phyloP scores from a whole-genome alignment of 1,284 basidiomycete species.

The Spongiforma sp. region DNA sequence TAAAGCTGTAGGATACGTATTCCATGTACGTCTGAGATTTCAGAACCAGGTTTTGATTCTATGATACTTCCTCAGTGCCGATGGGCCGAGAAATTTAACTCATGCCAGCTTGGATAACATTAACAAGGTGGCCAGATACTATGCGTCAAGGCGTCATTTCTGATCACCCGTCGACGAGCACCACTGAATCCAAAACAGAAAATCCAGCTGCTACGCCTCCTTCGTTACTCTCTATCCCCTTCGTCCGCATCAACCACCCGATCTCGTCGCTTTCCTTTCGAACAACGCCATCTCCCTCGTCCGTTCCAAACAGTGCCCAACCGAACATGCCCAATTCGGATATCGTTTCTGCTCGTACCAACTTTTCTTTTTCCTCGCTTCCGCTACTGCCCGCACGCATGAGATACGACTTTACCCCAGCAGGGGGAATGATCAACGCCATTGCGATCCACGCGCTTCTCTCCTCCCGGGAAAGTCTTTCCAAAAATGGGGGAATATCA shows the following conservation, averaged over 20 bases:
- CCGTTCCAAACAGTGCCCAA: conserved; percentile 76
- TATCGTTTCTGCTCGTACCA: conserved; percentile 72
- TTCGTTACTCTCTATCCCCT: conserved; percentile 92
- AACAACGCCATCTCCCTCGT: conserved; percentile 22
- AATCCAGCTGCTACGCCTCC: conserved; percentile 53
- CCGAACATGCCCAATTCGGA: conserved; percentile 96
- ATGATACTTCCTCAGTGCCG: not conserved
- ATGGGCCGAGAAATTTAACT: not conserved
- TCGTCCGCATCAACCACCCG: conserved; percentile 92
- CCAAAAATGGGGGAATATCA: conserved; percentile 82
- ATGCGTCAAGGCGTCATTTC: not conserved
- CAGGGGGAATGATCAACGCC: conserved; percentile 86
- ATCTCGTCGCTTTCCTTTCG: conserved; percentile 54
- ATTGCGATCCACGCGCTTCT: conserved; percentile 92
- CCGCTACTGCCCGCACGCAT: conserved; percentile 53
- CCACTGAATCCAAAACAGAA: conserved; percentile 83
- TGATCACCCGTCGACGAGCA: conserved; percentile 56
- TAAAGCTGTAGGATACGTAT: conserved; percentile 43
- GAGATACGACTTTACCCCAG: conserved; percentile 71
- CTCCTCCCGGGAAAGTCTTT: conserved; percentile 58
- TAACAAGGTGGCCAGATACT: no score
- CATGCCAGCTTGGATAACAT: not conserved
- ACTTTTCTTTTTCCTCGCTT: conserved; percentile 17
- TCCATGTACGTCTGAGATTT: not conserved
- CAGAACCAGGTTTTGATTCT: not conserved